Conservation (phyloP, 768 basidiomycete species). For the Daedaleopsis nitida region DNA sequence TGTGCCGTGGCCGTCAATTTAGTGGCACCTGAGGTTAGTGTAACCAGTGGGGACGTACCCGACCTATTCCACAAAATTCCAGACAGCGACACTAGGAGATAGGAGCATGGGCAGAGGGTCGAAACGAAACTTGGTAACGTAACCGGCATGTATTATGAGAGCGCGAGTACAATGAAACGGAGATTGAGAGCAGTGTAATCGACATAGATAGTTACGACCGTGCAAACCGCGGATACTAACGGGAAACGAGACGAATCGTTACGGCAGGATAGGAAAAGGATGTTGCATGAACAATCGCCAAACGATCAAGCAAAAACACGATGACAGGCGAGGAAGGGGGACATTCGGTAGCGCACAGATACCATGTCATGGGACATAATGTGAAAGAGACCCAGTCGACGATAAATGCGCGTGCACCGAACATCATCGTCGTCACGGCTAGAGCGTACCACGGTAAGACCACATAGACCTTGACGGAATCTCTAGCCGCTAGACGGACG, state of each 20-base stretch:
- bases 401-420: conserved; percentile 12
- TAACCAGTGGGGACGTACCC: too few relatives aligned
- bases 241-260: background rate
- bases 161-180: too few relatives aligned
- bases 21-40: too few relatives aligned
- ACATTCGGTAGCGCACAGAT: conserved; percentile 9
- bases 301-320: conserved; percentile 15
- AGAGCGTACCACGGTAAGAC: conserved; percentile 22
- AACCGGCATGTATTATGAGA: too few relatives aligned
- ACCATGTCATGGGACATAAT: conserved; percentile 5
- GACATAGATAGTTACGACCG: background rate
- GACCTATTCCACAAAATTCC: too few relatives aligned
- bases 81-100: too few relatives aligned
- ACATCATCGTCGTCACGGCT: conserved; percentile 28
- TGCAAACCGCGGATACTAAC: background rate
- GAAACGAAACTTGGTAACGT: too few relatives aligned
- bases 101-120: too few relatives aligned
- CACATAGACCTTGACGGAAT: conserved; percentile 15
- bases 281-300: conserved; percentile 10
- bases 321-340: conserved; percentile 13
- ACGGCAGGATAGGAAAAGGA: background rate
- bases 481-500: conserved; percentile 33
- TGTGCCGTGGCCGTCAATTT: too few relatives aligned
- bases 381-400: conserved; percentile 15
- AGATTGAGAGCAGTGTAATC: too few relatives aligned